Conservation (phyloP, 176 grass and related monocot genomes). For the Urochloa ruziziensis region DNA sequence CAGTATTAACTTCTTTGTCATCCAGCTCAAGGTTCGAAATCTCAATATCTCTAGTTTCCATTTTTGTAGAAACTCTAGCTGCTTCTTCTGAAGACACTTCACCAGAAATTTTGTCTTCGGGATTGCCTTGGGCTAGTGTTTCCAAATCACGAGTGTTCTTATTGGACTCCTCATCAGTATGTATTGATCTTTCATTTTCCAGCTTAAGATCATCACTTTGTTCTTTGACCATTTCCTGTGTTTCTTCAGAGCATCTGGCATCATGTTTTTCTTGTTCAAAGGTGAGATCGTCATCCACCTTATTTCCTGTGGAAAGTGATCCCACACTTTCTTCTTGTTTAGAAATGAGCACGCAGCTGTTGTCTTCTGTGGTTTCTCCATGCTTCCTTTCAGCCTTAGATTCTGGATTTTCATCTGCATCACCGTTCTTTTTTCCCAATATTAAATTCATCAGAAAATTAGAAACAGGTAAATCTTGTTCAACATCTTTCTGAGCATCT, state of each 20-base stretch:
- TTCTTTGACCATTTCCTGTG: constrained; percentile 28
- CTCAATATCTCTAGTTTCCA: constrained; percentile 26
- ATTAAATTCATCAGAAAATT: constrained; percentile 62
- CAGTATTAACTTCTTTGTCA: constrained; percentile 21
- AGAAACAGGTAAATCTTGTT: constrained; percentile 61
- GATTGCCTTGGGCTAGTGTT: constrained; percentile 20
- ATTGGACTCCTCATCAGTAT: constrained; percentile 31
- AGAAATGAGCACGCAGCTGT: neutral
- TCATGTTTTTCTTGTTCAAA: constrained; percentile 38
- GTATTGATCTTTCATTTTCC: constrained; percentile 6
- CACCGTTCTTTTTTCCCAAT: constrained; percentile 44
- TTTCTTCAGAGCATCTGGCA: constrained; percentile 35
- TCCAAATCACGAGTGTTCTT: constrained; percentile 31
- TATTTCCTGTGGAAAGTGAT: constrained; percentile 19
- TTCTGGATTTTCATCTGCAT: constrained; percentile 22
- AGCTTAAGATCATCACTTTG: constrained; percentile 21
- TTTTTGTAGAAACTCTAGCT: constrained; percentile 13
- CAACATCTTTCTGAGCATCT: constrained; percentile 37
- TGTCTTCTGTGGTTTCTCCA: constrained; percentile 35
- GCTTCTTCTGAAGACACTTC: constrained; percentile 29
- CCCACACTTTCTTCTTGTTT: constrained; percentile 40
- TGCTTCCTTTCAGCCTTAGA: constrained; percentile 38
- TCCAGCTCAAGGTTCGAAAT: neutral
- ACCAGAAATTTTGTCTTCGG: constrained; percentile 27
- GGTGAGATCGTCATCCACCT: constrained; percentile 19